Base-by-base conservation (phyloP, 352 stramenopile species). In the Aphanomyces astaci region DNA sequence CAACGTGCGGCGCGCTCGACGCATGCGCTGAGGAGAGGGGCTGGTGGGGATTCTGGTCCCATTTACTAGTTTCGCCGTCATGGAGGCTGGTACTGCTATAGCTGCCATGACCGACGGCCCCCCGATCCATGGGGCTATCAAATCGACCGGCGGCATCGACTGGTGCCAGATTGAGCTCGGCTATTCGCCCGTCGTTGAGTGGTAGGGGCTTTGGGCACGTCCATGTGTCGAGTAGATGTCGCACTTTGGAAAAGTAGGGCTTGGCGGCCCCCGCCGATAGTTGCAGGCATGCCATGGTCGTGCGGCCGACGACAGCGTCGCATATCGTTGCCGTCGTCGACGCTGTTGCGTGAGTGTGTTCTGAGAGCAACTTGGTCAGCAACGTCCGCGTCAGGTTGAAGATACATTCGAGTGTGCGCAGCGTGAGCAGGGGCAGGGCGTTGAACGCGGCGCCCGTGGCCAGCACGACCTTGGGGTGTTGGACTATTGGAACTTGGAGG, bases 321-420 rank as follows among this genome's bases (percentile, higher is more conserved):
- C 13, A 19, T 36, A 59, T 59, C 5, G 4, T 5, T 19, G 4
- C 25, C 13, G 22, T 25, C 4, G 36, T 43, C 15, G 36, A 7
- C 15, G 36, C 7, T 15, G 36, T 7, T 15, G 15, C 7, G 36
- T 43, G 7, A 15, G 43, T 11, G 75, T 71, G 0, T 66, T 65
- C 27, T n/a, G n/a, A n/a, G n/a, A n/a, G n/a, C n/a, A n/a, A n/a
- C n/a, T n/a, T n/a, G n/a, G n/a, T n/a, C 10, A 86, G 63, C 17
- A 89, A 52, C 27, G 80, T 43, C 3, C 77, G 72, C 22, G 89
- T 43, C 27, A 76, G 84, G 7, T 72, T 72, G 19, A 93, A 36
- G 5, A 91, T n/a, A 10, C 84, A 79, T 51, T 91, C 80, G 13
- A 93, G 71, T n/a, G 80, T 84, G 31, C 77, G 78, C 33, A 86